Evolutionary conservation across 176 grass and related monocot species (phyloP), one percentile per base, ranked within the genome.

Genomic region (Hsuehochloa calcarea): DNA sequence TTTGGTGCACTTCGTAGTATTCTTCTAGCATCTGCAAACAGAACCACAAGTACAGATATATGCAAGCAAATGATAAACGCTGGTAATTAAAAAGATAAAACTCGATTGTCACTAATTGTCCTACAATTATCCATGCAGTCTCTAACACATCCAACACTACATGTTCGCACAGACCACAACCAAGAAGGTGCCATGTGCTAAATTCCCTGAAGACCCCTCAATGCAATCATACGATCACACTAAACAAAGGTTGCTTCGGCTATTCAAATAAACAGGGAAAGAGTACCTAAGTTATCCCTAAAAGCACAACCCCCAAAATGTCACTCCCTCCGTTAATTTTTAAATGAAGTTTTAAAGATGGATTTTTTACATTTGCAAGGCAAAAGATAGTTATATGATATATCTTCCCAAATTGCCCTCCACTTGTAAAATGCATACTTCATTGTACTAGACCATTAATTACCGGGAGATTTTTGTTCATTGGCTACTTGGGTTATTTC

Each of bases 41-140:
- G 80, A 89, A 85, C 34, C 44, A 75, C 3, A 15, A 44, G 47
- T 41, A 76, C 15, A 74, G 23, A 10, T 44, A 64, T 37, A 79
- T 74, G 60, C 20, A 69, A 61, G n/a, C 79, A 73, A 50, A 37
- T 38, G 8, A 65, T 55, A 56, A 56, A 68, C 1, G 10, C 31
- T 69, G 4, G 19, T 61, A 72, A 73, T 37, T 46, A 75, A 13
- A 70, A 70, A 72, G 8, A 41, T 29, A 83, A 80, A 65, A 38
- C 4, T 67, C 49, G 40, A 56, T 65, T 72, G 25, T 31, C 6
- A 38, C 31, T 62, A 52, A 49, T 23, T 40, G 9, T 61, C 39
- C 14, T 56, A 80, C 60, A 85, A 31, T 10, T 25, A 80, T 44
- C 41, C 51, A 81, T 59, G 14, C 51, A 76, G 23, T 40, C 10